A percentile compares a stretch with the other conserved stretches of the same genome.
Conservation (phyloP, 176 grass and related monocot genomes). For the Triticum monococcum region DNA sequence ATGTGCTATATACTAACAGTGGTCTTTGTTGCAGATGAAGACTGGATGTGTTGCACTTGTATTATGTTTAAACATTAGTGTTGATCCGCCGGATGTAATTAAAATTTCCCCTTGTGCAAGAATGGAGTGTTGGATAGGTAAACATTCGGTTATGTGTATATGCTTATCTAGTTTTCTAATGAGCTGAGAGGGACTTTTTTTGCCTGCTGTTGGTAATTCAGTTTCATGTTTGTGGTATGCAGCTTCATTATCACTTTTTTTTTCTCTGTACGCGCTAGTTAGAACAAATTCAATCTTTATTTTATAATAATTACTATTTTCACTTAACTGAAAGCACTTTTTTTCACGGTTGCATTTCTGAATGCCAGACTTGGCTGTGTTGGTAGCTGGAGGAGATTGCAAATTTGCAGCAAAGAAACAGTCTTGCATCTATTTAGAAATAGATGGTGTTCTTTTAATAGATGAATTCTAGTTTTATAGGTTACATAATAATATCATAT, state of each 20-base stretch:
- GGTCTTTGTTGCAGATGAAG: constrained; percentile 87
- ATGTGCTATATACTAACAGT: constrained; percentile 31
- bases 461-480: neutral
- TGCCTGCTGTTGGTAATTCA: constrained; percentile 10
- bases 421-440: neutral
- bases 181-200: neutral
- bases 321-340: neutral
- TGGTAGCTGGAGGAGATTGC: neutral
- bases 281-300: neutral
- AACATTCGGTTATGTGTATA: constrained; percentile 19
- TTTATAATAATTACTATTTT: neutral
- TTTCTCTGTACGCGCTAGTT: neutral
- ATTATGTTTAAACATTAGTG: constrained; percentile 97
- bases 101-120: constrained; percentile 98
- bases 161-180: constrained; percentile 13
- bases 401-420: constrained; percentile 11
- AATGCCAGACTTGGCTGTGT: neutral
- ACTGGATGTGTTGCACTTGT: constrained; percentile 96
- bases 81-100: constrained; percentile 97
- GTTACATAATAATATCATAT: neutral
- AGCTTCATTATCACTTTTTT: neutral
- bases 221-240: constrained; percentile 14
- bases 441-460: neutral
- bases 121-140: constrained; percentile 99
- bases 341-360: constrained; percentile 9